Conservation (phyloP, 164 flowering plant species). For the Saururus chinensis region DNA sequence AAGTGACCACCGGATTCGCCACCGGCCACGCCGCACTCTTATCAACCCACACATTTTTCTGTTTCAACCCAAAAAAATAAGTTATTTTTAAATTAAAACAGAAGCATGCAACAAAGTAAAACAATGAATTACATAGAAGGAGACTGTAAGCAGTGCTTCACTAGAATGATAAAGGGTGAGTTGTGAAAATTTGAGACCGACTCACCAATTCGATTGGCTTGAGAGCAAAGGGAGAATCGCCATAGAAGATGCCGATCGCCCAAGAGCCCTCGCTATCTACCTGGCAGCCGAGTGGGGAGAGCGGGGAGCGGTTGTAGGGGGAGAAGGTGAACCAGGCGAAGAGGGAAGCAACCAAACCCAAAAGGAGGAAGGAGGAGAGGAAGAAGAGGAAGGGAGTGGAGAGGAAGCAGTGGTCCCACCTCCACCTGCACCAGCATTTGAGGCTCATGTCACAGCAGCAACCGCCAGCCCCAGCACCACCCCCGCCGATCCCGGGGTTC, state of each 20-base stretch:
- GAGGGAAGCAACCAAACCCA: constrained; percentile 28
- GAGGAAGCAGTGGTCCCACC: constrained; percentile 20
- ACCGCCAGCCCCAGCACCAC: constrained; percentile 12
- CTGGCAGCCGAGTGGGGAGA: constrained; percentile 41
- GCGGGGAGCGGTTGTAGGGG: constrained; percentile 13
- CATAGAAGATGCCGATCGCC: constrained; percentile 81
- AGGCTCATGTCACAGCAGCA: constrained; percentile 30
- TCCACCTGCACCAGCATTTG: constrained; percentile 46
- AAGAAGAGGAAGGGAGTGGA: constrained; percentile 31
- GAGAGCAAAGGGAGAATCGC: constrained; percentile 74
- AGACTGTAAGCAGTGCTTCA: background rate
- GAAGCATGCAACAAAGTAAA: background rate
- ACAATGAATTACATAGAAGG: background rate
- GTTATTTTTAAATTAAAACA: background rate
- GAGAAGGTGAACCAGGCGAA: constrained; percentile 35
- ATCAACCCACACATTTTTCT: constrained; percentile 54
- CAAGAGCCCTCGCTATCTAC: constrained; percentile 88
- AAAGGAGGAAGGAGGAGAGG: constrained; percentile 21
- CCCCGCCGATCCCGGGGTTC: constrained; percentile 3
- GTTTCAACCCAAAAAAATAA: constrained; percentile 2
- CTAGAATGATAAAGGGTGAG: too few relatives aligned
- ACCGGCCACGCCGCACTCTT: constrained; percentile 86
- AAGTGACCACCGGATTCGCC: constrained; percentile 42
- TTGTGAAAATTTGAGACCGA: constrained; percentile 1
- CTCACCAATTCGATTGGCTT: constrained; percentile 69